These are phyloP conservation scores for Fusarium sp. DNA, from an alignment of 2,329 filamentous ascomycete species.

Conservation along the genomic window DNA sequence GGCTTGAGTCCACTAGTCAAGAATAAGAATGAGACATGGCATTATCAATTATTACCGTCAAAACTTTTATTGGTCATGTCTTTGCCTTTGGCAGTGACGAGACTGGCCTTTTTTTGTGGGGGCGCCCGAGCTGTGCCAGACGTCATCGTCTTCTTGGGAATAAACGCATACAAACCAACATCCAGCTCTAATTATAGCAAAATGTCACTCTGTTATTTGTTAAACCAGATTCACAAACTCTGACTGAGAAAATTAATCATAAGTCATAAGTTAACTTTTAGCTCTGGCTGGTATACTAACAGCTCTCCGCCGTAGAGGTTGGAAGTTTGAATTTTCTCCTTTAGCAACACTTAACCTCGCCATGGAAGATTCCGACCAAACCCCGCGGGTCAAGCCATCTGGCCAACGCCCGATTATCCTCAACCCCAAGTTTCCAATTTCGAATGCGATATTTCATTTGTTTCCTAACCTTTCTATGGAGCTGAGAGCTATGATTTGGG, in stretches of 20 bases:
- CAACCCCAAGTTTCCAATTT: rapidly evolving
- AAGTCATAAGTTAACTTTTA: not conserved
- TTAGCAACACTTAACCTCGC: rapidly evolving
- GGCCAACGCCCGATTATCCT: not conserved
- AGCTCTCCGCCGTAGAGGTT: rapidly evolving
- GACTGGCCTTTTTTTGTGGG: no score
- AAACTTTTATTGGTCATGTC: not conserved
- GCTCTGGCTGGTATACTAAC: rapidly evolving
- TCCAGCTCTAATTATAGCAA: not conserved
- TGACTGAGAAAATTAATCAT: not conserved
- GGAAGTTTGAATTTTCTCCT: rapidly evolving
- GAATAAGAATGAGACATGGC: not conserved
- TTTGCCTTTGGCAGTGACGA: not conserved
- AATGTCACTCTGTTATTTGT: not conserved
- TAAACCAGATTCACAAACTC: not conserved
- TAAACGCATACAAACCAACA: rapidly evolving
- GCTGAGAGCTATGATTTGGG: not conserved
- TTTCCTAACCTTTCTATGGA: not conserved
- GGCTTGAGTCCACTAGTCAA: not conserved
- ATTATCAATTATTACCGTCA: not conserved
- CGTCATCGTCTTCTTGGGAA: no score
- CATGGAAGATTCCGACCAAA: not conserved
- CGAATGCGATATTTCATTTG: not conserved
- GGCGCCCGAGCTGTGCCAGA: rapidly evolving
- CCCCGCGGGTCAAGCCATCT: not conserved